Evolutionary conservation across 495 filamentous ascomycete genomes (phyloP).

Genomic region (Ramalina intermedia): DNA sequence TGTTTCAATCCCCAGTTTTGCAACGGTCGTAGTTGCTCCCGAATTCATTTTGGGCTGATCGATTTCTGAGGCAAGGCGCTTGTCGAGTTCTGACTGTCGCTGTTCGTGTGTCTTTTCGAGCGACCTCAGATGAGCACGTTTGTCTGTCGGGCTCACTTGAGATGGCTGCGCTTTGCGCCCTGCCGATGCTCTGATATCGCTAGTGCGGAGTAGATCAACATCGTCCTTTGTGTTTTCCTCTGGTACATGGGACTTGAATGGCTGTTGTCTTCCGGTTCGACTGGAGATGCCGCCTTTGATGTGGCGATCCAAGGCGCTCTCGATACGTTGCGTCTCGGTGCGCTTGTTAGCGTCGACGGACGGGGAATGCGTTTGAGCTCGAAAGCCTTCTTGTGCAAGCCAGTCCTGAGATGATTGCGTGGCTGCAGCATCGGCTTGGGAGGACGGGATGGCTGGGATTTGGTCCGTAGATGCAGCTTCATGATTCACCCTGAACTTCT

Average conservation of each 20-base stretch:
- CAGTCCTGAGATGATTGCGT: neutral
- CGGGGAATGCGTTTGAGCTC: neutral
- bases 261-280: neutral
- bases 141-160: constrained; percentile 18
- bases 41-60: neutral
- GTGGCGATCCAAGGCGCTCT: constrained; percentile 15
- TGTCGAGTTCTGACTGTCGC: neutral
- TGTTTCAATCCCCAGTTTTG: neutral
- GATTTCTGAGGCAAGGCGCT: constrained; percentile 11
- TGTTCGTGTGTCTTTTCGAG: constrained; percentile 21
- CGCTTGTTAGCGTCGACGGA: neutral
- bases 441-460: neutral
- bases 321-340: constrained; percentile 3
- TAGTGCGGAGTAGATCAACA: constrained; percentile 29
- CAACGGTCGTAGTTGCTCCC: neutral
- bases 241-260: constrained; percentile 3
- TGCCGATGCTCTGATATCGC: constrained; percentile 34
- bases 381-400: constrained; percentile 18
- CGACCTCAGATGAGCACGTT: constrained; percentile 15
- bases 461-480: neutral
- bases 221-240: constrained; percentile 22
- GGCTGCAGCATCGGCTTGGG: neutral
- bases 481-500: neutral
- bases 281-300: constrained; percentile 5
- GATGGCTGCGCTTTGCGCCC: constrained; percentile 14